Conservation (phyloP, 2,329 filamentous ascomycete species). For the Diaporthe batatas region DNA sequence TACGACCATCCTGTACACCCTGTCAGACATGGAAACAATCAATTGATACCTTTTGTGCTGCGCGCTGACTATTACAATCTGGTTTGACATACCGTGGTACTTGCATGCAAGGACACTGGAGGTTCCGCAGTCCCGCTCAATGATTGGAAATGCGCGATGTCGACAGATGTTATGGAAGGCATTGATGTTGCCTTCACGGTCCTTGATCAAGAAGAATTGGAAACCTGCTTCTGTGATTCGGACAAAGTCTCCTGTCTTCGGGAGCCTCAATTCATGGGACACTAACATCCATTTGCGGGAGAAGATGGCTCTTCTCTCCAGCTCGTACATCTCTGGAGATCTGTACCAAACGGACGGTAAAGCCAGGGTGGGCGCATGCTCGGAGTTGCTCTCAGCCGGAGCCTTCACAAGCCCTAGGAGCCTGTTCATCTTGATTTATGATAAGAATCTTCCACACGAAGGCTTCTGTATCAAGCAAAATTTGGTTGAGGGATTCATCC, state of each 20-base stretch:
- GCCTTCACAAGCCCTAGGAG: neutral
- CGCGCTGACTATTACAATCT: neutral
- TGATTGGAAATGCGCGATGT: slow-evolving; percentile 58
- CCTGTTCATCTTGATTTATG: neutral
- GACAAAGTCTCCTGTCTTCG: slow-evolving; percentile 53
- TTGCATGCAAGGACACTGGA: slow-evolving; percentile 55
- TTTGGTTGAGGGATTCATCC: too few species aligned
- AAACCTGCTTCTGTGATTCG: slow-evolving; percentile 51
- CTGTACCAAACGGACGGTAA: slow-evolving; percentile 53
- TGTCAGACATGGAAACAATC: neutral
- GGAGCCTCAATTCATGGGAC: slow-evolving; percentile 52
- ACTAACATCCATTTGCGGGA: slow-evolving; percentile 55
- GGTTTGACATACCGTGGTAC: slow-evolving; percentile 38
- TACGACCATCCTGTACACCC: slow-evolving; percentile 54
- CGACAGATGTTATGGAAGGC: slow-evolving; percentile 60
- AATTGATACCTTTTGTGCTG: neutral
- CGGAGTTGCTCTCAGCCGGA: neutral
- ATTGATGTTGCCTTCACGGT: slow-evolving; percentile 51
- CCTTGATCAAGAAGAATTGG: slow-evolving; percentile 55
- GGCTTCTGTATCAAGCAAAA: neutral
- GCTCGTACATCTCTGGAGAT: slow-evolving; percentile 56
- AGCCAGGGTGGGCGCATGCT: neutral
- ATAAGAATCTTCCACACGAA: neutral
- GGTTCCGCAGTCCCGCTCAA: slow-evolving; percentile 52
- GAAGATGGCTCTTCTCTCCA: slow-evolving; percentile 60